A percentile compares a stretch with the other conserved stretches of the same genome.
phyloP scores from a whole-genome alignment of 305 asterid genomes.

The Euphrasia arctica region DNA sequence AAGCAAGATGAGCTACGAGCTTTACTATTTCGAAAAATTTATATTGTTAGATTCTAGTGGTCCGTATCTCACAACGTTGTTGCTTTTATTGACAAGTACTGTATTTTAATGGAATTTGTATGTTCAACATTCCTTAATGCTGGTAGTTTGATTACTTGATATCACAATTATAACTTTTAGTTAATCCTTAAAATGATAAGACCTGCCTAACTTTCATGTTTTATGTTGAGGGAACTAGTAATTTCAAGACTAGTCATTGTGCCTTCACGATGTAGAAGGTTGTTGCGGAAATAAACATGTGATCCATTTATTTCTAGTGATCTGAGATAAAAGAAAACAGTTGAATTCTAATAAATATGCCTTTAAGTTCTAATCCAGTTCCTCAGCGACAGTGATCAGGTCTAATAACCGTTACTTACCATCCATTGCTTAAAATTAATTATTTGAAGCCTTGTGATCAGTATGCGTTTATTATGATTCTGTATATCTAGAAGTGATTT shows the following conservation, averaged over 20 bases:
- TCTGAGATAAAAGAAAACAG: background rate
- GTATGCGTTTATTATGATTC: conserved; percentile 15
- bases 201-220: conserved; percentile 13
- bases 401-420: conserved; percentile 4
- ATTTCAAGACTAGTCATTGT: conserved; percentile 12
- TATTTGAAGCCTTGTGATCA: conserved; percentile 16
- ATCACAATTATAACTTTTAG: background rate
- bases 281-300: background rate
- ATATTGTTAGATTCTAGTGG: conserved; percentile 21
- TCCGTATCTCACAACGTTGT: conserved; percentile 14
- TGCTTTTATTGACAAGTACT: background rate
- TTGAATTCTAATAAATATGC: background rate
- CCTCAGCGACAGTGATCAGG: background rate
- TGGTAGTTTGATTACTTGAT: conserved; percentile 18
- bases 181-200: conserved; percentile 10
- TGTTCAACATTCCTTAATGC: background rate
- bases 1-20: too few species aligned
- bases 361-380: conserved; percentile 6
- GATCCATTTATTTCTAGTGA: background rate
- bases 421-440: background rate
- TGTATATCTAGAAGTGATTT: conserved; percentile 8
- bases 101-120: conserved; percentile 3
- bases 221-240: conserved; percentile 14
- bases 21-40: background rate
- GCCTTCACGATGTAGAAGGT: conserved; percentile 8